A percentile compares a stretch with the other conserved stretches of the same genome.
Conservation (phyloP, 495 filamentous ascomycete genomes). For the Articulospora tetracladia region DNA sequence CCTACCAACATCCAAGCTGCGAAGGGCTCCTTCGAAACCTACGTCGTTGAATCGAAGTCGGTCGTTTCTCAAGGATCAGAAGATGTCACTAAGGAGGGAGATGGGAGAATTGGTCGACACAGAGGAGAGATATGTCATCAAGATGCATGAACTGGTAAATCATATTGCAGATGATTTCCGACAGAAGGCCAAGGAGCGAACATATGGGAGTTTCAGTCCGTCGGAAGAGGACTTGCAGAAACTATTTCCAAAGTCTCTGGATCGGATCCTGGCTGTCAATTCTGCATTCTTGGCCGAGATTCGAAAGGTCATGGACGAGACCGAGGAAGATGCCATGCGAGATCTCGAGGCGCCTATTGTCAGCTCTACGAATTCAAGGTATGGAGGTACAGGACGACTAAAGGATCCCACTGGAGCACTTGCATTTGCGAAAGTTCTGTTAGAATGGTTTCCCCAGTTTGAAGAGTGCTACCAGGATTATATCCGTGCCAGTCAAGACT, state of each 20-base stretch:
- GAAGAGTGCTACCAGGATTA: conserved; percentile 86
- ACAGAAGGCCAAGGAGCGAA: conserved; percentile 54
- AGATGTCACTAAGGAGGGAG: conserved; percentile 77
- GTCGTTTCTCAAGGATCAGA: conserved; percentile 74
- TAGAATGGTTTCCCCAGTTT: conserved; percentile 90
- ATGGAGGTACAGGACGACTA: conserved; percentile 36
- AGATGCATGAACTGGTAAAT: conserved; percentile 76
- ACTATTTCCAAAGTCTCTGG: conserved; percentile 77
- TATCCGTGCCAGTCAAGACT: conserved; percentile 78
- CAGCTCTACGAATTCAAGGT: conserved; percentile 36
- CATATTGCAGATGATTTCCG: conserved; percentile 71
- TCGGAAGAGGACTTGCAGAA: conserved; percentile 65
- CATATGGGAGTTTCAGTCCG: conserved; percentile 63
- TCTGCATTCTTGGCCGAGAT: conserved; percentile 72
- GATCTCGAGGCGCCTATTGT: conserved; percentile 60
- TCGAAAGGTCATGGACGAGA: conserved; percentile 71
- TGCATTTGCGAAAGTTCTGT: conserved; percentile 69
- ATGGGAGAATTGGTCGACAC: conserved; percentile 92
- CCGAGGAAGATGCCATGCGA: conserved; percentile 71
- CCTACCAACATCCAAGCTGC: conserved; percentile 80
- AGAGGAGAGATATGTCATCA: conserved; percentile 87
- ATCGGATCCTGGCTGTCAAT: conserved; percentile 75
- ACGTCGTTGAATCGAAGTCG: conserved; percentile 70
- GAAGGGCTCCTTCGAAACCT: conserved; percentile 81
- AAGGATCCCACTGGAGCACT: conserved; percentile 71